phyloP scores from a whole-genome alignment of 176 grass and related monocot genomes.

The Carex kokanica region DNA sequence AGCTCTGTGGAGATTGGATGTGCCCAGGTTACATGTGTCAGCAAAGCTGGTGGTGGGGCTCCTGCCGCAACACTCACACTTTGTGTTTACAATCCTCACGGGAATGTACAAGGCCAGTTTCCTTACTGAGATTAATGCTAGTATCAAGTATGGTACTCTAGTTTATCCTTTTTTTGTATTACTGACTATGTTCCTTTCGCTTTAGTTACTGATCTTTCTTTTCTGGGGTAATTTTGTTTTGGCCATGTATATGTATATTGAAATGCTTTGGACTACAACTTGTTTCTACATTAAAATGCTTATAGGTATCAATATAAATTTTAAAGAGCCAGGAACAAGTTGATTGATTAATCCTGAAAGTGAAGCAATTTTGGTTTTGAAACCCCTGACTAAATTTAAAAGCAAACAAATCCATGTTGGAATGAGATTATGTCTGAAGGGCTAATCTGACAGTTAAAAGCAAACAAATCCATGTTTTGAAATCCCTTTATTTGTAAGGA shows the following conservation, averaged over 20 bases:
- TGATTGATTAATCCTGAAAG: neutral
- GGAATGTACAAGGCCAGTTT: constrained; percentile 64
- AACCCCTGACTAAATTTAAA: neutral
- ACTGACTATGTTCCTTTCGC: neutral
- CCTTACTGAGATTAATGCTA: constrained; percentile 47
- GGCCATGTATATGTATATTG: constrained; percentile 1
- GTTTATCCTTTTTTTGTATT: neutral
- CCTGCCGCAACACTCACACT: constrained; percentile 43
- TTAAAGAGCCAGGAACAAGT: neutral
- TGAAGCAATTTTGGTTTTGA: neutral
- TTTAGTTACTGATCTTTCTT: neutral
- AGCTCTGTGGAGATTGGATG: constrained; percentile 48
- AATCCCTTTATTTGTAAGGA: neutral
- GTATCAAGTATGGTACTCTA: neutral
- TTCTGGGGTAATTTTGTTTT: neutral
- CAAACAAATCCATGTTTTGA: too few species aligned
- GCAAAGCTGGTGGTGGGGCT: neutral
- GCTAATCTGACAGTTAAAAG: too few species aligned
- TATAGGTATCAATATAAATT: neutral
- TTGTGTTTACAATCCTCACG: constrained; percentile 75
- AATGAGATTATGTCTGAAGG: neutral
- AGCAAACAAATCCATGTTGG: neutral
- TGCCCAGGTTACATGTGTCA: constrained; percentile 57
- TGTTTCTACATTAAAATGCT: neutral
- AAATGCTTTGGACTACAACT: neutral